A percentile compares a stretch with the other conserved stretches of the same genome.
These are phyloP conservation scores for Gloeostereum incarnatum DNA, from an alignment of 768 basidiomycete genomes.

Conservation along the genomic window DNA sequence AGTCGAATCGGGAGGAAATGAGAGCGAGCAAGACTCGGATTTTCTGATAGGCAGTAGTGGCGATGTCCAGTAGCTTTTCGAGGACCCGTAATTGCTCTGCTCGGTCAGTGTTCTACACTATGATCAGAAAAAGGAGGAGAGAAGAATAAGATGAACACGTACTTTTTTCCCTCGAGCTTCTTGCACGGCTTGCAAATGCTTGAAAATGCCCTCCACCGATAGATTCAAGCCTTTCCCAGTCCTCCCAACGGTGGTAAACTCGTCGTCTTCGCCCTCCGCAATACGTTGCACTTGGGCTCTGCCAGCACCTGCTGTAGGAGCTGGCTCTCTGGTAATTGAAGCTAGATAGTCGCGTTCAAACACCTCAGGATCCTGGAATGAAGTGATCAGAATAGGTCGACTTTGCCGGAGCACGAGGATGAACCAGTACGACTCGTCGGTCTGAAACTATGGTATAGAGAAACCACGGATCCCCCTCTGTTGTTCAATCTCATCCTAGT, in stretches of 20 bases:
- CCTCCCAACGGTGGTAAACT: constrained; percentile 87
- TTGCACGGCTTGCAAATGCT: constrained; percentile 82
- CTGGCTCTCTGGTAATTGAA: constrained; percentile 35
- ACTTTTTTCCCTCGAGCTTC: constrained; percentile 98
- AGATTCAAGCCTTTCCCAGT: constrained; percentile 80
- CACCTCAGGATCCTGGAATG: constrained; percentile 71
- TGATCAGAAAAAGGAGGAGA: background rate
- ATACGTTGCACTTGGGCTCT: constrained; percentile 22
- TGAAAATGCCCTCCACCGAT: constrained; percentile 82
- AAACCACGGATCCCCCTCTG: too few relatives aligned
- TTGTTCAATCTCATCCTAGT: too few relatives aligned
- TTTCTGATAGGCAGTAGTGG: constrained; percentile 82
- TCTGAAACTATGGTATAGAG: too few relatives aligned
- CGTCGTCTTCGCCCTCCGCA: constrained; percentile 46
- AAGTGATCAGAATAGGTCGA: constrained; percentile 4
- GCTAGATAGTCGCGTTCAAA: constrained; percentile 72
- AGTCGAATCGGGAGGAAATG: constrained; percentile 94
- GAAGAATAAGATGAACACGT: constrained; percentile 8
- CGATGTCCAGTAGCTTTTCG: constrained; percentile 77
- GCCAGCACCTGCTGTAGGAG: constrained; percentile 24
- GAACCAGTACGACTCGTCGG: background rate
- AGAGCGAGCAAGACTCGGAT: constrained; percentile 92
- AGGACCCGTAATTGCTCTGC: constrained; percentile 89
- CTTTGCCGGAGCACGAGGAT: constrained; percentile 2
- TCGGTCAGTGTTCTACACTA: constrained; percentile 84